phyloP scores from a whole-genome alignment of 306 rosid genomes.

The Vigna hirtella region DNA sequence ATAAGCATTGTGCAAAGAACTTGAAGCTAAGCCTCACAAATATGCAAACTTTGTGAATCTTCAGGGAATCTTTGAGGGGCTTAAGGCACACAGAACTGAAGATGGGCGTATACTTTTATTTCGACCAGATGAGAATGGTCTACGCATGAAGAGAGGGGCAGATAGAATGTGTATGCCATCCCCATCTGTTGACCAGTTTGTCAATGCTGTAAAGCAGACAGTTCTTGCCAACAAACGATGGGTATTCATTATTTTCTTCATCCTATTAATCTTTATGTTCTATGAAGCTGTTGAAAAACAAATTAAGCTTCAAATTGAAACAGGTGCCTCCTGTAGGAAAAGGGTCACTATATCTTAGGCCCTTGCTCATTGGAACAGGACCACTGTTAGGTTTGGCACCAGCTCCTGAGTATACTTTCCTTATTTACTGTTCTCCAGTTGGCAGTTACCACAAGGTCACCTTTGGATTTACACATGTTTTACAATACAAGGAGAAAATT shows the following conservation, averaged over 20 bases:
- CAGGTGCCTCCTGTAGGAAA: conserved; percentile 74
- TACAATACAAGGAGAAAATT: not conserved
- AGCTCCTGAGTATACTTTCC: conserved; percentile 62
- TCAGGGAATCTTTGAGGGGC: conserved; percentile 75
- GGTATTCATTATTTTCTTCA: conserved; percentile 42
- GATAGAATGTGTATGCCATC: conserved; percentile 74
- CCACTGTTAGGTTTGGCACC: conserved; percentile 54
- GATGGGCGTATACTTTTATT: conserved; percentile 62
- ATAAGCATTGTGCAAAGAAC: not conserved
- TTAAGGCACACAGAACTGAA: conserved; percentile 65
- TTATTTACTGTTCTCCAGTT: conserved; percentile 61
- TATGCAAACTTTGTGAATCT: not conserved
- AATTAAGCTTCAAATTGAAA: conserved; percentile 27
- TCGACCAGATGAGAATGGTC: conserved; percentile 65
- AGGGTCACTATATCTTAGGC: conserved; percentile 70
- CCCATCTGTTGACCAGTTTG: conserved; percentile 62
- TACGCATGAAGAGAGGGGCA: conserved; percentile 67
- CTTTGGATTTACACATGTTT: not conserved
- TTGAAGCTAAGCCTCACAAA: not conserved
- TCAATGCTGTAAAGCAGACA: conserved; percentile 63
- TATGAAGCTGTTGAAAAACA: not conserved
- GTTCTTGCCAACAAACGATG: conserved; percentile 71
- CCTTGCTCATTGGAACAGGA: conserved; percentile 77
- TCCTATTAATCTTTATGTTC: not conserved
- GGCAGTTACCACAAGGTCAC: conserved; percentile 58